Evolutionary conservation across 2,329 filamentous ascomycete species (phyloP).

Genomic region (Aspergillus texensis): DNA sequence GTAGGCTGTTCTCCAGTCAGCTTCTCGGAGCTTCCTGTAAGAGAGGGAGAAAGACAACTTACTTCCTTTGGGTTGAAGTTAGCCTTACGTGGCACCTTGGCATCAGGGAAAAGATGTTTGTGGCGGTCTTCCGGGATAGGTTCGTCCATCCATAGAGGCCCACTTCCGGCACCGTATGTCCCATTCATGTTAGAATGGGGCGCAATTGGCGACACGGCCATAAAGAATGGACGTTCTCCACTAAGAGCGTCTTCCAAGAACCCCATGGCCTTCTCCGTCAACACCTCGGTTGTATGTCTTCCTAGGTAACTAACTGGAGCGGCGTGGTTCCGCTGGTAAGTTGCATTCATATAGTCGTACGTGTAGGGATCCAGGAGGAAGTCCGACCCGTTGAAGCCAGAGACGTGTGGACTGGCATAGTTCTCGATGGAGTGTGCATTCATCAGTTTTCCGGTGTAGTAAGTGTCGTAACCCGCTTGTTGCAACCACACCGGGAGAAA

Average conservation of each 20-base stretch:
- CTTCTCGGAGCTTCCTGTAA: too few relatives aligned
- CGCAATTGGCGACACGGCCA: slow-evolving; percentile 66
- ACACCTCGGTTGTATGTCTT: slow-evolving; percentile 61
- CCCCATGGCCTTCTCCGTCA: slow-evolving; percentile 60
- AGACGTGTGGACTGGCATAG: slow-evolving; percentile 45
- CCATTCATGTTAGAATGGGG: slow-evolving; percentile 62
- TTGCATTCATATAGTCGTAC: slow-evolving; percentile 68
- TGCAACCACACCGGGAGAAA: slow-evolving; percentile 58
- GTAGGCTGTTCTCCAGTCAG: slow-evolving; percentile 33
- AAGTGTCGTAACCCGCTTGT: slow-evolving; percentile 55
- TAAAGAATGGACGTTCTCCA: slow-evolving; percentile 64
- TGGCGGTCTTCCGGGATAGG: slow-evolving; percentile 65
- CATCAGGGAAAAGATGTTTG: slow-evolving; percentile 62
- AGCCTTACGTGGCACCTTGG: slow-evolving; percentile 61
- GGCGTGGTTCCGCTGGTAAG: slow-evolving; percentile 63
- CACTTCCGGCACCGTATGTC: slow-evolving; percentile 25
- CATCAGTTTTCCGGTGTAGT: slow-evolving; percentile 59
- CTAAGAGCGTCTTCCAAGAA: slow-evolving; percentile 64
- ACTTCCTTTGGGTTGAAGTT: slow-evolving; percentile 69
- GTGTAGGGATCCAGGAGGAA: slow-evolving; percentile 55
- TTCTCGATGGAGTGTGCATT: slow-evolving; percentile 54
- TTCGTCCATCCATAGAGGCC: slow-evolving; percentile 41
- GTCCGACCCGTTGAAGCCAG: slow-evolving; percentile 45
- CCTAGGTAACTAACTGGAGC: slow-evolving; percentile 59
- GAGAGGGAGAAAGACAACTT: slow-evolving; percentile 15